Conservation (phyloP, 1,284 basidiomycete species). For the Trichosporon ovoides region DNA sequence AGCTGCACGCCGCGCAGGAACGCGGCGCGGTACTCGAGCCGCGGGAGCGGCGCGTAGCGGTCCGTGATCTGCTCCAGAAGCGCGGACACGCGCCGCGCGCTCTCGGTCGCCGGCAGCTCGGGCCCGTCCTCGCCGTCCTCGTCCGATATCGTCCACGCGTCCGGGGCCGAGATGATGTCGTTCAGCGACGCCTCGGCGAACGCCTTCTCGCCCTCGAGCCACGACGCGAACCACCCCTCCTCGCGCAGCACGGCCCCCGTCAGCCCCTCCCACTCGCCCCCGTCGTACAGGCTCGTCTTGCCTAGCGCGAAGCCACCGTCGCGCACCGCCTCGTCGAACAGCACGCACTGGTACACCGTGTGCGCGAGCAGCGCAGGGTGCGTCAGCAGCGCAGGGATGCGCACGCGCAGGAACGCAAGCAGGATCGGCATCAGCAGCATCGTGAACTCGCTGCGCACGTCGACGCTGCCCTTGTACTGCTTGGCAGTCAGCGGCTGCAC, state of each 20-base stretch:
- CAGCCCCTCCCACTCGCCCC: slow-evolving; percentile 63
- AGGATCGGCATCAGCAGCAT: slow-evolving; percentile 65
- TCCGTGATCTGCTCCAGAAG: slow-evolving; percentile 88
- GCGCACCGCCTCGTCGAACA: slow-evolving; percentile 77
- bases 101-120: slow-evolving; percentile 55
- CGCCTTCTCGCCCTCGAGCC: slow-evolving; percentile 78
- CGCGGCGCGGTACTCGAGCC: slow-evolving; percentile 66
- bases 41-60: slow-evolving; percentile 81
- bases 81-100: slow-evolving; percentile 72
- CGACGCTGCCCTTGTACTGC: slow-evolving; percentile 60
- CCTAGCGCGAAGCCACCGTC: slow-evolving; percentile 66
- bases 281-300: slow-evolving; percentile 48
- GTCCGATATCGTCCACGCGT: slow-evolving; percentile 51
- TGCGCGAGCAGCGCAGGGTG: slow-evolving; percentile 86
- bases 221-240: slow-evolving; percentile 80
- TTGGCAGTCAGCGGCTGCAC: slow-evolving; percentile 65
- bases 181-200: slow-evolving; percentile 60
- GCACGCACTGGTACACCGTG: slow-evolving; percentile 84
- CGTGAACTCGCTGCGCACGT: slow-evolving; percentile 78
- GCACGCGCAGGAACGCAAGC: slow-evolving; percentile 64
- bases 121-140: slow-evolving; percentile 47
- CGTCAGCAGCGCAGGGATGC: slow-evolving; percentile 67
- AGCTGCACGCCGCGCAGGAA: slow-evolving; percentile 77
- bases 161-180: slow-evolving; percentile 64
- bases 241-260: slow-evolving; percentile 75